Base-by-base conservation (phyloP, 371 early-diverging fungal genomes). In the Lichtheimia corymbifera region DNA sequence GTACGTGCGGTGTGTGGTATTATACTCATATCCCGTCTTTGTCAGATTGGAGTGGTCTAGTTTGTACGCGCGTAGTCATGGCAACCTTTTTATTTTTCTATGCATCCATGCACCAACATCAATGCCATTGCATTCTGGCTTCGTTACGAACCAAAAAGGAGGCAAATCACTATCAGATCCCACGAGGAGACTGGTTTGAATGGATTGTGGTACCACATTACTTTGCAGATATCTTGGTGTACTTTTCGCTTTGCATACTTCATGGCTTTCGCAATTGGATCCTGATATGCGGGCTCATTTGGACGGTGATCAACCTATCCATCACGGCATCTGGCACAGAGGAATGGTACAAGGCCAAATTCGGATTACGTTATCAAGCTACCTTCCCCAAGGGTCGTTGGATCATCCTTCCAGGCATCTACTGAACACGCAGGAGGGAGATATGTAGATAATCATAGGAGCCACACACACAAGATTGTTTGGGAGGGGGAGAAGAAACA, bases 161-260 rank as follows among this genome's bases (percentile, higher is more conserved):
- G 18, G 69, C 62, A 2, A 35, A 35, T 9, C 35, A 35, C 9
- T 88, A 89, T 62, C 58, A 55, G 18, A 80, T 92, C 12, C 91
- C 92, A 0, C 72, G 73, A 59, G 91, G 91, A 15, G 89, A 87
- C 59, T 83, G 89, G 88, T 92, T 91, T 66, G 72, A 83, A 56
- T 72, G 63, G 55, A 65, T 90, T 11, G 85, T 86, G 6, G 72
- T 82, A 4, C 91, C 92, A 20, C 92, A 92, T 67, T 92, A 89
- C 57, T 73, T 88, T 24, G 84, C 87, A 45, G 92, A 92, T 60
- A 88, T 92, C 53, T 55, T 92, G n/a, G 70, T 92, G 43, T 92
- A 92, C 61, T n/a, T 83, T 11, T 72, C 78, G 18, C 72, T 79
- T 22, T 65, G 70, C 9, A 61, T 73, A 28, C 65, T 83, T n/a